phyloP scores from a whole-genome alignment of 768 basidiomycete genomes.

The Boletus bicolor region DNA sequence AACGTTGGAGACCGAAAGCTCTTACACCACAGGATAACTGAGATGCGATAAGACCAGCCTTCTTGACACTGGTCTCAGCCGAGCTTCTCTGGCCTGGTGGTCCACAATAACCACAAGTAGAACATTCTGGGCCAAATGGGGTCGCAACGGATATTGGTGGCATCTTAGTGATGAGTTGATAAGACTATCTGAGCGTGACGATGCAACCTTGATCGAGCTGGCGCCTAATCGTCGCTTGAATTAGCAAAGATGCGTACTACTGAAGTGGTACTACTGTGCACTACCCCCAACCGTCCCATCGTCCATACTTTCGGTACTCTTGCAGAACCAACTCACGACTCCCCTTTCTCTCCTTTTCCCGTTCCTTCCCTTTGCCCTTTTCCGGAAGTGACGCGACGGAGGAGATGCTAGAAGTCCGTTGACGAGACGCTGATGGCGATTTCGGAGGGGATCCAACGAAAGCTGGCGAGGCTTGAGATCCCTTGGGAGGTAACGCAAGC shows the following conservation, averaged over 20 bases:
- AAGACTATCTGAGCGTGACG: background rate
- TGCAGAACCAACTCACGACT: conserved; percentile 64
- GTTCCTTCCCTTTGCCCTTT: conserved; percentile 55
- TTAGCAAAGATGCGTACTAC: background rate
- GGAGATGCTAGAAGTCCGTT: conserved; percentile 53
- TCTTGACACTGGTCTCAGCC: conserved; percentile 41
- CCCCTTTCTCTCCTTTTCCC: conserved; percentile 54
- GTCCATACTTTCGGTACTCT: conserved; percentile 79
- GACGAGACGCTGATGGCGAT: conserved; percentile 36
- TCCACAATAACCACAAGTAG: conserved; percentile 68
- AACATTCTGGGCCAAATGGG: conserved; percentile 26
- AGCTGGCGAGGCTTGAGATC: conserved; percentile 18
- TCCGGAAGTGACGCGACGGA: conserved; percentile 46
- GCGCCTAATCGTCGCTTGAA: background rate
- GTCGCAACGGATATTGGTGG: conserved; percentile 25
- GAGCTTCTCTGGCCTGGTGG: conserved; percentile 47
- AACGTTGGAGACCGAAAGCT: background rate
- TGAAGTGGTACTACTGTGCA: background rate
- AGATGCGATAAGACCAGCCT: conserved; percentile 47
- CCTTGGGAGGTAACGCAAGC: conserved; percentile 53
- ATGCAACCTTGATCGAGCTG: background rate
- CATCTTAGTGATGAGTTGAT: conserved; percentile 15
- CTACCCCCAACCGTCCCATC: conserved; percentile 87
- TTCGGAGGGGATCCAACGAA: conserved; percentile 44
- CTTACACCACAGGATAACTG: conserved; percentile 54